Percentiles rank a stretch among this genome's conserved stretches.
Evolutionary conservation across 2,329 filamentous ascomycete genomes (phyloP).

Genomic region (Byssochlamys sp.): DNA sequence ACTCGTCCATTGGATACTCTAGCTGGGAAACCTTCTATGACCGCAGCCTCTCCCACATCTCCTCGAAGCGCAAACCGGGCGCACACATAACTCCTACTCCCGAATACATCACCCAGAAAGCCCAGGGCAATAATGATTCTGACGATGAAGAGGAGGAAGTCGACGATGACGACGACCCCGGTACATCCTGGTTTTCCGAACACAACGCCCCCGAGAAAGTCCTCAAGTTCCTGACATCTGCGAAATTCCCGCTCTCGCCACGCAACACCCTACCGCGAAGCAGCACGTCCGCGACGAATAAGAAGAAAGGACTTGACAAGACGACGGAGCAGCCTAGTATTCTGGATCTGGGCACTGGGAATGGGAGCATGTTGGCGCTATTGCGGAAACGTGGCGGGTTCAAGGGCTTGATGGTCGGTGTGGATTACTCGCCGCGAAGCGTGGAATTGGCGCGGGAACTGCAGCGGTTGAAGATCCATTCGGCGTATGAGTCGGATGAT

Average conservation of each 20-base stretch:
- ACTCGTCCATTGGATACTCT: not conserved
- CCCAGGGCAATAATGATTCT: constrained; percentile 40
- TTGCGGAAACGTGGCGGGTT: constrained; percentile 58
- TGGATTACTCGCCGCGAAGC: constrained; percentile 75
- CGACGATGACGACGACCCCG: constrained; percentile 64
- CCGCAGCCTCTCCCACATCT: constrained; percentile 32
- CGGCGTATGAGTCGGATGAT: constrained; percentile 32
- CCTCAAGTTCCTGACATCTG: constrained; percentile 54
- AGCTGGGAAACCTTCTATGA: constrained; percentile 57
- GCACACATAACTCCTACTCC: constrained; percentile 3
- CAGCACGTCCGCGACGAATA: not conserved
- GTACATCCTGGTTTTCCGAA: constrained; percentile 94
- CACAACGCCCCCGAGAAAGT: constrained; percentile 77
- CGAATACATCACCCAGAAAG: constrained; percentile 3
- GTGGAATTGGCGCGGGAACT: constrained; percentile 64
- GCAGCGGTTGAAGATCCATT: constrained; percentile 28
- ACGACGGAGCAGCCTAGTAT: constrained; percentile 36
- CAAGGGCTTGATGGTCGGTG: constrained; percentile 63
- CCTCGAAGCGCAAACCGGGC: constrained; percentile 14
- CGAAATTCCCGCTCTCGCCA: constrained; percentile 37
- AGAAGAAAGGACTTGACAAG: not conserved
- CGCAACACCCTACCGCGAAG: constrained; percentile 19
- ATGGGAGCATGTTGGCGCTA: constrained; percentile 82
- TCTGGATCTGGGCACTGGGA: constrained; percentile 85
- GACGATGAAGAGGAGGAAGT: constrained; percentile 63